phyloP scores from a whole-genome alignment of 148 eudicot genomes.

The Polygonum aviculare region DNA sequence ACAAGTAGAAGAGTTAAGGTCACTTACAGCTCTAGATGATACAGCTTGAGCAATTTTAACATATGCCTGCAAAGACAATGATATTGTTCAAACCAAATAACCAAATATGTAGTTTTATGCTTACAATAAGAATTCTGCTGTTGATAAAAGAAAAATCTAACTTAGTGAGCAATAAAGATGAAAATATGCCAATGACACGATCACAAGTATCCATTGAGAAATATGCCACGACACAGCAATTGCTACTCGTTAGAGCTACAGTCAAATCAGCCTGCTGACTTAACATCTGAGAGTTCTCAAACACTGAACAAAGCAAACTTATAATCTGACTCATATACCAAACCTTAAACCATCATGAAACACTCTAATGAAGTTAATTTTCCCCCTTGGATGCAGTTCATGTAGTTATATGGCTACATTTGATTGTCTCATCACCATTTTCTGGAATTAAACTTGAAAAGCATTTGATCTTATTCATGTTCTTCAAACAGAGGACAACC shows the following conservation, averaged over 20 bases:
- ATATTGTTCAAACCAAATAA: neutral
- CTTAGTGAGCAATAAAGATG: neutral
- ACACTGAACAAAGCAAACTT: neutral
- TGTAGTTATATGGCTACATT: neutral
- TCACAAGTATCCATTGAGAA: neutral
- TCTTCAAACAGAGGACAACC: neutral
- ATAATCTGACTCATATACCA: neutral
- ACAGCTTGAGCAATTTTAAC: conserved; percentile 96
- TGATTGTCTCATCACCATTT: neutral
- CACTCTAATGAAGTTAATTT: neutral
- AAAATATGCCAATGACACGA: neutral
- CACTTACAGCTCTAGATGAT: conserved; percentile 93
- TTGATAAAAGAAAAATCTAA: neutral
- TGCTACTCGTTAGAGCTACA: neutral
- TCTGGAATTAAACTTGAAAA: neutral
- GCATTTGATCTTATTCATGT: neutral
- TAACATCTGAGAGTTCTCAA: neutral
- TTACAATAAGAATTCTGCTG: neutral
- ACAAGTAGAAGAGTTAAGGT: neutral
- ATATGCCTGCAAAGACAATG: conserved; percentile 60
- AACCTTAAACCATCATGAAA: neutral
- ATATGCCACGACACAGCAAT: neutral
- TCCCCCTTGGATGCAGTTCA: neutral
- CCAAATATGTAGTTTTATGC: neutral
- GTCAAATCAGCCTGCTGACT: neutral